Percentiles rank a stretch among this genome's conserved stretches.
Conservation (phyloP, 139 green algal genomes). For the Trebouxia sp. region DNA sequence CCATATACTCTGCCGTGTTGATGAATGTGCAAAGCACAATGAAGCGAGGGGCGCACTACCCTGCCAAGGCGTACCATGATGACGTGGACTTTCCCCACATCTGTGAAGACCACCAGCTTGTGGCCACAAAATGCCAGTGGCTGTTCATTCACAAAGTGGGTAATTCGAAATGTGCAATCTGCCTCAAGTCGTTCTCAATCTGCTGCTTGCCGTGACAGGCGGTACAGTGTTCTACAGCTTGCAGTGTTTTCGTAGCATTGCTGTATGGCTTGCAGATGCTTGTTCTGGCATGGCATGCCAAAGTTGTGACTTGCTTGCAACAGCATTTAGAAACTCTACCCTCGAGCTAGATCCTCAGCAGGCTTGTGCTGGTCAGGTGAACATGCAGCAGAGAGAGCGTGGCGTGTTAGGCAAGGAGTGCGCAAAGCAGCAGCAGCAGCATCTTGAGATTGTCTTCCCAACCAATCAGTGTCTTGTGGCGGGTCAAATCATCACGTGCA, state of each 20-base stretch:
- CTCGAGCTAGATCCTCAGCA: too few species aligned
- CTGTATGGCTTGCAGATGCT: too few species aligned
- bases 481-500: background rate
- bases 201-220: background rate
- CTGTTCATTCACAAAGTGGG: slow-evolving; percentile 12
- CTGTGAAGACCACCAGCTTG: background rate
- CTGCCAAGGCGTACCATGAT: slow-evolving; percentile 25
- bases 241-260: too few species aligned
- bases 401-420: background rate
- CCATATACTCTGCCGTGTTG: slow-evolving; percentile 3
- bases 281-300: background rate
- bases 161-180: background rate
- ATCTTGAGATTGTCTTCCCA: background rate
- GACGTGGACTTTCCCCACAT: slow-evolving; percentile 16
- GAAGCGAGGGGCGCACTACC: background rate
- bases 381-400: background rate
- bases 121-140: slow-evolving; percentile 13
- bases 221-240: background rate
- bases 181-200: background rate
- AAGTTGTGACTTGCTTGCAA: background rate
- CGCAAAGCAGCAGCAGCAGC: background rate
- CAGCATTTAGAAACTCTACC: background rate
- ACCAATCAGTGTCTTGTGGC: background rate
- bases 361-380: background rate
- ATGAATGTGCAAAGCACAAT: slow-evolving; percentile 20